Conservation (phyloP, 192 early-diverging fungal species). For the Backusella tuberculispora region DNA sequence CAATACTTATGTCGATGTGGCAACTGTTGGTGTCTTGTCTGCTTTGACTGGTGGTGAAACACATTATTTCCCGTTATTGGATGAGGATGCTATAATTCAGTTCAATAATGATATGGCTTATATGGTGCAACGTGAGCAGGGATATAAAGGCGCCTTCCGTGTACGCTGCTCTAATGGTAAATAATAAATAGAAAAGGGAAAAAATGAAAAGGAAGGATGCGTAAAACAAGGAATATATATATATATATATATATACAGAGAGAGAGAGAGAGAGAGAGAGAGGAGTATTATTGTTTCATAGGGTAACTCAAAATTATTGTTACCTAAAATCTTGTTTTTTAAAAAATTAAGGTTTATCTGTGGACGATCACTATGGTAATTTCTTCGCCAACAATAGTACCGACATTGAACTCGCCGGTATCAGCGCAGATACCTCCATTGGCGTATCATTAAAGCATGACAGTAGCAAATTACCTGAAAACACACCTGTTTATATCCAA, state of each 20-base stretch:
- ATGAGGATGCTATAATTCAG: conserved; percentile 71
- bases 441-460: conserved; percentile 87
- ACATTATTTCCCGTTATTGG: conserved; percentile 83
- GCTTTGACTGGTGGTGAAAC: conserved; percentile 90
- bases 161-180: conserved; percentile 88
- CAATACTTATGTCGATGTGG: neutral
- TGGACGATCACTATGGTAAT: conserved; percentile 92
- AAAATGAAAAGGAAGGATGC: too few species aligned
- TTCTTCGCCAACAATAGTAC: conserved; percentile 91
- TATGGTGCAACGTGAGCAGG: conserved; percentile 67
- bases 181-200: neutral
- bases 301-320: neutral
- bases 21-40: conserved; percentile 61
- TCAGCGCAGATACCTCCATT: conserved; percentile 84
- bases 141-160: conserved; percentile 85
- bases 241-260: too few species aligned
- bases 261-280: neutral
- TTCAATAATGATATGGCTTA: conserved; percentile 75
- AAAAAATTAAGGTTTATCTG: conserved; percentile 49
- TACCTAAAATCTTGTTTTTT: too few species aligned
- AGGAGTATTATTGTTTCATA: neutral
- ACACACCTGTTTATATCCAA: conserved; percentile 84
- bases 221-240: too few species aligned
- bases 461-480: conserved; percentile 80
- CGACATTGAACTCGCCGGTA: conserved; percentile 90